These are phyloP conservation scores for Pichia cephalocereana DNA, from an alignment of 805 yeast species.

Conservation along the genomic window DNA sequence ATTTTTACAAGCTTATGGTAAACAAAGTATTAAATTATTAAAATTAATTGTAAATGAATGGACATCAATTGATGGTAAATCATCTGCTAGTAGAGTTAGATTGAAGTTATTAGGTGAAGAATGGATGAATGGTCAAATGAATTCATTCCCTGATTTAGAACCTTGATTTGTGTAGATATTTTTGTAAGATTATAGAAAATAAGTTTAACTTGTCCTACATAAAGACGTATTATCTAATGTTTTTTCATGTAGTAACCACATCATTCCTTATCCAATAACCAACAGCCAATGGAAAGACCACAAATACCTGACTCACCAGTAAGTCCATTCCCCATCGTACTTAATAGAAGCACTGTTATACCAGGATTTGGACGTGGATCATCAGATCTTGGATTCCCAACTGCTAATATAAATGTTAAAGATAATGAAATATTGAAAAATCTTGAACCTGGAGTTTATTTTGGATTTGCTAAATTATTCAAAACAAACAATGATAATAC, in stretches of 20 bases:
- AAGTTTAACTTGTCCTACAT: no score
- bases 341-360: constrained; percentile 38
- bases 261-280: no score
- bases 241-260: no score
- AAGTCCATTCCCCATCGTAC: constrained; percentile 41
- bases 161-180: neutral
- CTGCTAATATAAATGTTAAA: constrained; percentile 76
- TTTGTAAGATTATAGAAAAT: no score
- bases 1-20: constrained; percentile 50
- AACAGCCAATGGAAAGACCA: constrained; percentile 30
- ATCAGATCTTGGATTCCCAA: constrained; percentile 86
- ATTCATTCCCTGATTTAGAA: constrained; percentile 35
- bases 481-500: neutral
- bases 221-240: no score
- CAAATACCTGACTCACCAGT: constrained; percentile 32
- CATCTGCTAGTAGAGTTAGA: constrained; percentile 72
- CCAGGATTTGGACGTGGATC: constrained; percentile 97
- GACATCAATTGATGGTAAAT: constrained; percentile 43
- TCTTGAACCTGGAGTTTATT: constrained; percentile 76
- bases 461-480: constrained; percentile 46
- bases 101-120: constrained; percentile 73
- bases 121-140: constrained; percentile 46
- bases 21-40: constrained; percentile 61
- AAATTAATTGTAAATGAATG: constrained; percentile 37
- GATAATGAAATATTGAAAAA: constrained; percentile 32